phyloP scores from a whole-genome alignment of 768 basidiomycete genomes.

The Naganishia vaughanmartiniae region DNA sequence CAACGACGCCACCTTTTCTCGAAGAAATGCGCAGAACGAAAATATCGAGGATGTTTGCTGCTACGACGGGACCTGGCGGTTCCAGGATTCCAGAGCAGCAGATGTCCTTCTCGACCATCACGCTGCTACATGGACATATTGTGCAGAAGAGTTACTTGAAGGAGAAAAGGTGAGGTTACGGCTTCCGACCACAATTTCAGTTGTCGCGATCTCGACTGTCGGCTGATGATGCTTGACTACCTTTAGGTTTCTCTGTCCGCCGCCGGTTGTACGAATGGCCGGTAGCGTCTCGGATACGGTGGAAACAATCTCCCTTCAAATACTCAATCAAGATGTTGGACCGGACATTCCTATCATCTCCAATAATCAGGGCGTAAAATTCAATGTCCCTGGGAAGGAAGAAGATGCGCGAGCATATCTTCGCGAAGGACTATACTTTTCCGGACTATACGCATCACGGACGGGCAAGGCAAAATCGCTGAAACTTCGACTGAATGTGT shows the following conservation, averaged over 20 bases:
- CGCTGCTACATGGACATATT: conserved; percentile 75
- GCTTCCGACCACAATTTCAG: neutral
- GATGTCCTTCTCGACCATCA: conserved; percentile 38
- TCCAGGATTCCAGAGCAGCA: conserved; percentile 33
- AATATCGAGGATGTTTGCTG: conserved; percentile 33
- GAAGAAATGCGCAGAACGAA: conserved; percentile 27
- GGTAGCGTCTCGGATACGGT: conserved; percentile 31
- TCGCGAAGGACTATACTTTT: conserved; percentile 44
- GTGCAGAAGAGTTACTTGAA: conserved; percentile 95
- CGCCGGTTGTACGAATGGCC: conserved; percentile 87
- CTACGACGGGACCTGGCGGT: conserved; percentile 32
- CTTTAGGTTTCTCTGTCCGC: conserved; percentile 73
- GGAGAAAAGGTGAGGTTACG: conserved; percentile 66
- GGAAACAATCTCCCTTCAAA: conserved; percentile 28
- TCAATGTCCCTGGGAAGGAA: conserved; percentile 27
- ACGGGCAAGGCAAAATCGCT: conserved; percentile 42
- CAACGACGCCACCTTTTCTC: conserved; percentile 23
- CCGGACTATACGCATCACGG: conserved; percentile 38
- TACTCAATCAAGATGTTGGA: conserved; percentile 30
- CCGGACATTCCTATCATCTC: conserved; percentile 29
- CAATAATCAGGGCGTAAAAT: conserved; percentile 32
- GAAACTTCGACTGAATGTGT: conserved; percentile 37
- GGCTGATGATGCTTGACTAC: neutral
- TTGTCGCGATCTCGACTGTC: neutral
- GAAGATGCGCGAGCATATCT: conserved; percentile 36